Conservation (phyloP, 75 land plant species). For the Pinus albicaulis region DNA sequence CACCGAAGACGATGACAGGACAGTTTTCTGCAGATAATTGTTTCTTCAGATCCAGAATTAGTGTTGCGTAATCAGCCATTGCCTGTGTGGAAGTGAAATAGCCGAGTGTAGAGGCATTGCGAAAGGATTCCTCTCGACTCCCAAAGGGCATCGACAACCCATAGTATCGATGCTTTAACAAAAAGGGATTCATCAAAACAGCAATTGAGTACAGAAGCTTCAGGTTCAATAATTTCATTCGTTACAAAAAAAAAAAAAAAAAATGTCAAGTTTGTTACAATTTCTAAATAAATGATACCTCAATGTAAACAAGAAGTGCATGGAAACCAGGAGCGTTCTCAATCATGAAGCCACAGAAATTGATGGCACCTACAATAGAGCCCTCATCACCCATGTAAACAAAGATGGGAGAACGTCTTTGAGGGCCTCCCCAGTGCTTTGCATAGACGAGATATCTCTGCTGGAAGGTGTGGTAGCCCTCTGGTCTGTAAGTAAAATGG, state of each 20-base stretch:
- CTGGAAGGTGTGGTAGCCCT: constrained; percentile 30
- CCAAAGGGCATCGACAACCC: constrained; percentile 39
- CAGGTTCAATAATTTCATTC: too few relatives aligned
- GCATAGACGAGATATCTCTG: constrained; percentile 47
- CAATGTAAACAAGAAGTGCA: constrained; percentile 47
- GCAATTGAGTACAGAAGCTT: not conserved
- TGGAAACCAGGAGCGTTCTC: constrained; percentile 44
- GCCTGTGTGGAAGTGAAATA: constrained; percentile 31
- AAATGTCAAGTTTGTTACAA: too few relatives aligned
- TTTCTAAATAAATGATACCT: too few relatives aligned
- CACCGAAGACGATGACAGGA: constrained; percentile 41
- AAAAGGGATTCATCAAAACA: not conserved
- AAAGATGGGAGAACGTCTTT: constrained; percentile 47
- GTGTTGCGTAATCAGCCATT: constrained; percentile 33
- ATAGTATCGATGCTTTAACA: constrained; percentile 42
- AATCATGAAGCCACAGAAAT: constrained; percentile 29
- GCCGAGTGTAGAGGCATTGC: constrained; percentile 20
- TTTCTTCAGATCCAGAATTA: constrained; percentile 28
- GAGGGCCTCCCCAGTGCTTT: constrained; percentile 48
- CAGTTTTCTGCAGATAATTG: constrained; percentile 36
- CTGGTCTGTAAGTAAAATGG: constrained; percentile 54
- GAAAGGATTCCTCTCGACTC: constrained; percentile 5
- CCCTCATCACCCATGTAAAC: constrained; percentile 49
- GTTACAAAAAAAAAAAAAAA: too few relatives aligned
- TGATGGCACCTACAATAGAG: constrained; percentile 16